These are phyloP conservation scores for Crithidia acanthocephali DNA, from an alignment of 208 protist genomes.

Conservation along the genomic window DNA sequence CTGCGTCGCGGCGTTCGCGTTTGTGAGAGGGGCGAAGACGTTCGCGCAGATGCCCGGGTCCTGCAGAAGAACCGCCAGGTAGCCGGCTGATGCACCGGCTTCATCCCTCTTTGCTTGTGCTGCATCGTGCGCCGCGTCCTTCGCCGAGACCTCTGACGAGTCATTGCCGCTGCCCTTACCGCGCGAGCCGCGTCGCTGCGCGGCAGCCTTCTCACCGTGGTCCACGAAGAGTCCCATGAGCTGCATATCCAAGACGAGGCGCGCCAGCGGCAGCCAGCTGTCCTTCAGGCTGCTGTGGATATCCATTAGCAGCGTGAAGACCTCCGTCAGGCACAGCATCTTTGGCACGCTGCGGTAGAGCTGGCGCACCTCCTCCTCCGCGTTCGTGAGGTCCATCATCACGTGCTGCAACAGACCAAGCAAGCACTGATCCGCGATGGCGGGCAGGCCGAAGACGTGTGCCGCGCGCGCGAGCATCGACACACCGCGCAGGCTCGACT, in stretches of 20 bases:
- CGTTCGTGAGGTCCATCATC: constrained; percentile 31
- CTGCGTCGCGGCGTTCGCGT: constrained; percentile 5
- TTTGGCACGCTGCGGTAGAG: constrained; percentile 43
- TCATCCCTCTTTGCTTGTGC: neutral
- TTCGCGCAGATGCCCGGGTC: constrained; percentile 41
- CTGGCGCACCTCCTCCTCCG: constrained; percentile 38
- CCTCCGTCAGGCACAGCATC: constrained; percentile 46
- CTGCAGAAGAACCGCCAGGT: constrained; percentile 25
- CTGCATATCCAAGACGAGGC: constrained; percentile 45
- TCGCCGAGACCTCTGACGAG: neutral
- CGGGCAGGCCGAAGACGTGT: constrained; percentile 21
- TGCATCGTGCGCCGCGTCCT: neutral
- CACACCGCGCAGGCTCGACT: constrained; percentile 40
- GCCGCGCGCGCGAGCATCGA: constrained; percentile 32
- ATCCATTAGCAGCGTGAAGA: constrained; percentile 47
- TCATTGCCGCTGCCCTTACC: neutral
- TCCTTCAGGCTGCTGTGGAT: constrained; percentile 35
- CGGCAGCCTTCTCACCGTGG: neutral
- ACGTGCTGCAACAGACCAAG: constrained; percentile 40
- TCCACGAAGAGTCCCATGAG: constrained; percentile 44
- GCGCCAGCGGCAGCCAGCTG: constrained; percentile 42
- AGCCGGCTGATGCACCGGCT: neutral
- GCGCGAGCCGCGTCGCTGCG: constrained; percentile 2
- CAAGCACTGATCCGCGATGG: constrained; percentile 45
- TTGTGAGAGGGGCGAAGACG: constrained; percentile 19